Conservation (phyloP, 345 rosid species). For the Populus pruinosa region DNA sequence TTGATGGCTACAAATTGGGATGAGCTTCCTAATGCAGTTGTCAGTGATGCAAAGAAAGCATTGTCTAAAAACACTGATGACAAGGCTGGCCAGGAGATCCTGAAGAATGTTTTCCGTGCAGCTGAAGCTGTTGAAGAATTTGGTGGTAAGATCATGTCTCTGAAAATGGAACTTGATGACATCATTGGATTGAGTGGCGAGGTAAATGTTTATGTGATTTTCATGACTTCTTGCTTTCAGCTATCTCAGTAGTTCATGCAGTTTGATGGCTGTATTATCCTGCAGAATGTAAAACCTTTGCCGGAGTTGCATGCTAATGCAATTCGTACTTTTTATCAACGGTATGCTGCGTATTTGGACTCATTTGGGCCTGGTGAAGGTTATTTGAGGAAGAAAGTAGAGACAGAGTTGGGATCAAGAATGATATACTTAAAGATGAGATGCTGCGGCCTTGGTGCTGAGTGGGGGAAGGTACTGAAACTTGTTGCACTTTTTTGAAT, state of each 20-base stretch:
- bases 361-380: slow-evolving; percentile 75
- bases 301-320: slow-evolving; percentile 51
- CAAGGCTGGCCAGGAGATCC: slow-evolving; percentile 66
- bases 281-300: slow-evolving; percentile 70
- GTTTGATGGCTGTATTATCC: slow-evolving; percentile 19
- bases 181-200: slow-evolving; percentile 83
- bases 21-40: slow-evolving; percentile 49
- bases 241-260: not conserved
- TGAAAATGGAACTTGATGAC: slow-evolving; percentile 90
- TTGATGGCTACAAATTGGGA: slow-evolving; percentile 86
- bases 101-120: slow-evolving; percentile 64
- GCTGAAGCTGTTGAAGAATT: slow-evolving; percentile 94
- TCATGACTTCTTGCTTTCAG: not conserved
- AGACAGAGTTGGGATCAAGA: slow-evolving; percentile 85
- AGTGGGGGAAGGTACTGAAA: slow-evolving; percentile 84
- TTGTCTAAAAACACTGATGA: slow-evolving; percentile 61
- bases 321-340: slow-evolving; percentile 49
- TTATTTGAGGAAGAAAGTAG: slow-evolving; percentile 82
- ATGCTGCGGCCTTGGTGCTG: slow-evolving; percentile 75
- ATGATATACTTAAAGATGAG: slow-evolving; percentile 99
- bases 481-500: not conserved
- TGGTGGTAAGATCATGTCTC: slow-evolving; percentile 55
- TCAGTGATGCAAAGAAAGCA: slow-evolving; percentile 53
- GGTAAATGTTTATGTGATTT: slow-evolving; percentile 37
- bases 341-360: slow-evolving; percentile 60